Evolutionary conservation across 2,329 filamentous ascomycete species (phyloP).

Genomic region (Blastomyces silverae): DNA sequence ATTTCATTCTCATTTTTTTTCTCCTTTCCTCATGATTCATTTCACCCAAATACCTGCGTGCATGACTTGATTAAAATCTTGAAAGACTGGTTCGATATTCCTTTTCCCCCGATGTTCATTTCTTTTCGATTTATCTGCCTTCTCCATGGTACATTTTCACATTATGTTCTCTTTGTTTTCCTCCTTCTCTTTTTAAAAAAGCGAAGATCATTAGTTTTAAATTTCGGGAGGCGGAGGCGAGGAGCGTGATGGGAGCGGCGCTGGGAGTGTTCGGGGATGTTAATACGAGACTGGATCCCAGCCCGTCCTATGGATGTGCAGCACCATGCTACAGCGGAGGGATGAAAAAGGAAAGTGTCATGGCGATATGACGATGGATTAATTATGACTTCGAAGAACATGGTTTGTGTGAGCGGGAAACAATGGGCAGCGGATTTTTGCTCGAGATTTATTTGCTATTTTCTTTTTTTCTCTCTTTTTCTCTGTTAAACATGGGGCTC

Average conservation of each 20-base stretch:
- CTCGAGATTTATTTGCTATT: not conserved
- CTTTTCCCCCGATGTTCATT: not conserved
- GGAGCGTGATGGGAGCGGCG: not conserved
- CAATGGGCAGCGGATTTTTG: not conserved
- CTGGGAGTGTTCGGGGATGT: not conserved
- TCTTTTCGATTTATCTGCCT: not conserved
- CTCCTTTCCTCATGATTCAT: not conserved
- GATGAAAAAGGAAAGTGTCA: not conserved
- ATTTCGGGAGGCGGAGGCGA: not conserved
- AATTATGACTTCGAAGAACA: not conserved
- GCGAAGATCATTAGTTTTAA: not conserved
- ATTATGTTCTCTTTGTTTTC: not conserved
- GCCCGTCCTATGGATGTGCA: not conserved
- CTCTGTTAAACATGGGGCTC: not conserved
- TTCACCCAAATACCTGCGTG: not conserved
- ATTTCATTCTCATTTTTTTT: not conserved
- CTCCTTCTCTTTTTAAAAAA: not conserved
- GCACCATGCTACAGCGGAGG: not conserved
- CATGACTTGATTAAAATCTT: not conserved
- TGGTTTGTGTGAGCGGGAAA: not conserved
- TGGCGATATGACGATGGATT: not conserved
- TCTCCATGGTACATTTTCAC: not conserved
- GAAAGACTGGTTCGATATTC: conserved; percentile 4
- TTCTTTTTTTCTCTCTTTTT: not conserved
- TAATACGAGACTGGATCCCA: not conserved